Conservation (phyloP, 345 rosid species). For the Clausena lansium region DNA sequence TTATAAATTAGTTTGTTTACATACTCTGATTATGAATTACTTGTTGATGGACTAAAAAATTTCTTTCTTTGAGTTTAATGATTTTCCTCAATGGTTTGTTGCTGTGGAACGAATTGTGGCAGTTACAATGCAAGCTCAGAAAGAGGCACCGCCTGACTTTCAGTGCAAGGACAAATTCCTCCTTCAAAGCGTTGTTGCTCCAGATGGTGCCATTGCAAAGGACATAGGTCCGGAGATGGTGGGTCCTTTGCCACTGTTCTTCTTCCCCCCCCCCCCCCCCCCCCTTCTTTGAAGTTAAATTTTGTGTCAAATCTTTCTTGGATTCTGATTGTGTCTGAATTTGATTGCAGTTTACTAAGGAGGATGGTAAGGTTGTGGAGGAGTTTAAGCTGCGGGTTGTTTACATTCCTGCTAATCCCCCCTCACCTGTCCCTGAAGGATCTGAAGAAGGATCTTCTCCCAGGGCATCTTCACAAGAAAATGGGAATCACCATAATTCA, state of each 20-base stretch:
- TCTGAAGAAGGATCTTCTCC: slow-evolving; percentile 89
- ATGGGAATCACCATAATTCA: slow-evolving; percentile 41
- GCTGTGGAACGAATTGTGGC: slow-evolving; percentile 21
- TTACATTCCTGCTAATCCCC: slow-evolving; percentile 82
- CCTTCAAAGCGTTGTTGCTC: slow-evolving; percentile 63
- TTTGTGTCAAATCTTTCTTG: background rate
- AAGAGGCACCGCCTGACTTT: slow-evolving; percentile 77
- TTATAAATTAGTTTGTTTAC: too few relatives aligned
- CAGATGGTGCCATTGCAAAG: slow-evolving; percentile 56
- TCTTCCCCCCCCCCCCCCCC: too few relatives aligned
- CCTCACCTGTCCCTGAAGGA: slow-evolving; percentile 89
- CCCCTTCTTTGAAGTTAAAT: background rate
- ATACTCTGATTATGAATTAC: background rate
- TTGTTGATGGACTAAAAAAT: background rate
- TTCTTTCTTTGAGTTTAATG: background rate
- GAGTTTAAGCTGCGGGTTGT: slow-evolving; percentile 77
- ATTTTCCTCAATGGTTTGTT: background rate
- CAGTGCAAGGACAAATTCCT: slow-evolving; percentile 93
- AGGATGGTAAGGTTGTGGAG: slow-evolving; percentile 51
- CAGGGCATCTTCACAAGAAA: slow-evolving; percentile 46
- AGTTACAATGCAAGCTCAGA: slow-evolving; percentile 95
- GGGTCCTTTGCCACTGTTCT: background rate
- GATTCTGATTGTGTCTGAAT: background rate
- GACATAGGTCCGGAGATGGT: slow-evolving; percentile 68
- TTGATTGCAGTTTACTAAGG: slow-evolving; percentile 63